phyloP scores from a whole-genome alignment of 345 rosid genomes.

The Zanthoxylum bungeanum region DNA sequence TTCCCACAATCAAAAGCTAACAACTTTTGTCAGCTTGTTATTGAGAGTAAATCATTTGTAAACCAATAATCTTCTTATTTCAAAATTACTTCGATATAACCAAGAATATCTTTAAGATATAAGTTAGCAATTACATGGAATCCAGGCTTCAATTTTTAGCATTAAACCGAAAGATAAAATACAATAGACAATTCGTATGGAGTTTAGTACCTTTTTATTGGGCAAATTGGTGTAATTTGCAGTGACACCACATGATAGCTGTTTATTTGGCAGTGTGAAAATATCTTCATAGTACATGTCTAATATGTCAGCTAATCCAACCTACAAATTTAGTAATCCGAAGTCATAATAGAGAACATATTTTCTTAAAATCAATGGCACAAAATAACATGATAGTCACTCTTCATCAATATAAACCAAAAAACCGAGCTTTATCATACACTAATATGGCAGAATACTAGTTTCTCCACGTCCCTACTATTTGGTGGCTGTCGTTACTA shows the following conservation, averaged over 20 bases:
- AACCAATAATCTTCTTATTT: not conserved
- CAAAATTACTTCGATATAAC: not conserved
- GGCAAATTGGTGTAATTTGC: conserved; percentile 46
- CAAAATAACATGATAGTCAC: not conserved
- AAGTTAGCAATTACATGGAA: not conserved
- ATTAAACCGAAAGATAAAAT: not conserved
- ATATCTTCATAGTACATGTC: conserved; percentile 83
- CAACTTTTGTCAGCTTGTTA: not conserved
- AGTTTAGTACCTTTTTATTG: conserved; percentile 52
- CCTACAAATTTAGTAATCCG: conserved; percentile 42
- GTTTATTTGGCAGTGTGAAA: conserved; percentile 70
- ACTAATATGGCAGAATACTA: not conserved
- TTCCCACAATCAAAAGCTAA: not conserved
- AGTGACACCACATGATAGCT: conserved; percentile 43
- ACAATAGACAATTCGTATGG: conserved; percentile 2
- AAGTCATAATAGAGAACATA: conserved; percentile 20
- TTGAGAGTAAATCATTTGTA: not conserved
- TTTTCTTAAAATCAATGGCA: not conserved
- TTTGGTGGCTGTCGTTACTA: not conserved
- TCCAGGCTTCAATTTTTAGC: not conserved
- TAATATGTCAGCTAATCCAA: conserved; percentile 69
- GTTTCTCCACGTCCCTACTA: not conserved
- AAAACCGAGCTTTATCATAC: not conserved
- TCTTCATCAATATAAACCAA: not conserved
- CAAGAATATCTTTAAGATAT: not conserved